These are phyloP conservation scores for Colletotrichum chrysophilum DNA, from an alignment of 2,329 filamentous ascomycete species.

Conservation along the genomic window DNA sequence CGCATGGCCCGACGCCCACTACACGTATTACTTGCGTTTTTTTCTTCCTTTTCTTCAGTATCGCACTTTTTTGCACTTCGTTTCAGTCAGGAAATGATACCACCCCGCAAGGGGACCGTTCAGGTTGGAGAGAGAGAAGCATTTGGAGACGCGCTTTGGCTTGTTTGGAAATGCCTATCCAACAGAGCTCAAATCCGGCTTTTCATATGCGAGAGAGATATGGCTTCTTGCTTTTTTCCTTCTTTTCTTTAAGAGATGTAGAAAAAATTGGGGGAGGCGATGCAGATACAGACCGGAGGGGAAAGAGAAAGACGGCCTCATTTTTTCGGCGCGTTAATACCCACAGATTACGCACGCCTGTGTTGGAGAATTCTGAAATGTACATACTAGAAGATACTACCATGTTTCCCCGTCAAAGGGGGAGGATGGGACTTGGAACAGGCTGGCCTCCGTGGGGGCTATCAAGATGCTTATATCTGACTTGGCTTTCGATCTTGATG, in stretches of 20 bases:
- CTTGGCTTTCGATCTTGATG: background rate
- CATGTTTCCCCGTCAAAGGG: background rate
- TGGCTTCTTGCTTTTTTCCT: too few relatives aligned
- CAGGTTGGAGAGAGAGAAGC: background rate
- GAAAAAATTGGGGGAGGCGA: background rate
- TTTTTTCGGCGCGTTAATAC: background rate
- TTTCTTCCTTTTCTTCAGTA: background rate
- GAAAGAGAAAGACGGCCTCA: background rate
- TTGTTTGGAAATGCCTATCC: background rate
- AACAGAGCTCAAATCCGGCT: background rate
- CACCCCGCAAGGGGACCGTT: constrained; percentile 15
- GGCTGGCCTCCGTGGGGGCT: background rate
- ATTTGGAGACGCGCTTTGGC: background rate
- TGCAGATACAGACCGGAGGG: background rate
- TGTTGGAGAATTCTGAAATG: background rate
- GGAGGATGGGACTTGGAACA: background rate
- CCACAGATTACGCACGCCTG: background rate
- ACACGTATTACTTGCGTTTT: background rate
- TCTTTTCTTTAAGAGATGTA: background rate
- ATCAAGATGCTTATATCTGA: constrained; percentile 11
- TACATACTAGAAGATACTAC: background rate
- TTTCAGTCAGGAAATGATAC: constrained; percentile 25
- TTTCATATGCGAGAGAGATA: background rate
- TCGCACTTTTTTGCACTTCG: constrained; percentile 9
- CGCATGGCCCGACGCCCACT: background rate